Conservation (phyloP, 164 flowering plant species). For the Stephania cephalantha region DNA sequence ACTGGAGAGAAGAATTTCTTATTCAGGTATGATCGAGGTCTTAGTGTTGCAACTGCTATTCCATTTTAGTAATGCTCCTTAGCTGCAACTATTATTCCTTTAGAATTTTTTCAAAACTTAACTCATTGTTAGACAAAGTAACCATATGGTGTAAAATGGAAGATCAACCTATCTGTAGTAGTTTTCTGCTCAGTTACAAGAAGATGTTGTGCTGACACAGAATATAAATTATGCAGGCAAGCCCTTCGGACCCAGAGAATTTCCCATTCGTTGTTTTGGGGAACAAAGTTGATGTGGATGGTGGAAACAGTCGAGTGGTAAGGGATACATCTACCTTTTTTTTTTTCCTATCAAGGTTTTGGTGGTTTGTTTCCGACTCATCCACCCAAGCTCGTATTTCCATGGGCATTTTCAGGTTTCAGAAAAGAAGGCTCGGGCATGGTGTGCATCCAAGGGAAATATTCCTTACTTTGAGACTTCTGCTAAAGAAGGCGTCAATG, state of each 20-base stretch:
- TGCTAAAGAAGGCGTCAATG: conserved; percentile 83
- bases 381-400: background rate
- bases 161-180: background rate
- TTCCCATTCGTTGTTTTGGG: conserved; percentile 94
- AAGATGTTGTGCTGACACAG: conserved; percentile 2
- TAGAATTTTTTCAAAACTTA: background rate
- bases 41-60: background rate
- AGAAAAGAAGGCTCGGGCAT: conserved; percentile 87
- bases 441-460: conserved; percentile 95
- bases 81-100: background rate
- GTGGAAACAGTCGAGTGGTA: conserved; percentile 93
- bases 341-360: background rate
- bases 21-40: conserved; percentile 50
- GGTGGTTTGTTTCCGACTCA: background rate
- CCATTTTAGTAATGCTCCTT: background rate
- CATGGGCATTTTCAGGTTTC: conserved; percentile 52
- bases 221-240: conserved; percentile 55
- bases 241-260: conserved; percentile 92
- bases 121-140: background rate
- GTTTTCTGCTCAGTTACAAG: background rate
- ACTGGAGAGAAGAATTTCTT: conserved; percentile 94
- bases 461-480: conserved; percentile 96
- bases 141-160: background rate
- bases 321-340: conserved; percentile 11
- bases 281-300: conserved; percentile 84